These are phyloP conservation scores for Fusarium coicis DNA, from an alignment of 2,329 filamentous ascomycete species.

Conservation along the genomic window DNA sequence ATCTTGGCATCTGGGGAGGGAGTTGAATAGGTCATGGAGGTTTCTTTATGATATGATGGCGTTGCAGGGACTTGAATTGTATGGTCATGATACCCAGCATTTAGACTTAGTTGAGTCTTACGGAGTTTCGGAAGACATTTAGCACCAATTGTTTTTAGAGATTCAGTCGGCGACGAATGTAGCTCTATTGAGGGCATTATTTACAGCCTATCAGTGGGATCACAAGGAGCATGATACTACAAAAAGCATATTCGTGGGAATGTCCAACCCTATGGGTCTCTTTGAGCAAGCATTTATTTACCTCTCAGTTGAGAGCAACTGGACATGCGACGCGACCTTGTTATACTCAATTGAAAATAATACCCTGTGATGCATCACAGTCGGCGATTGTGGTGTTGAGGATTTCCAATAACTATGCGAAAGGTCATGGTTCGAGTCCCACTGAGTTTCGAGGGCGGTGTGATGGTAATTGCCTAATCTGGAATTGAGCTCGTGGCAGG, in stretches of 20 bases:
- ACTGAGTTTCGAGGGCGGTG: neutral
- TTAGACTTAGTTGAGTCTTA: neutral
- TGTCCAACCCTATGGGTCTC: neutral
- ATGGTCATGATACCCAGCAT: neutral
- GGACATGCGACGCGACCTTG: rapidly evolving
- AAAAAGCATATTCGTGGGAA: too few species aligned
- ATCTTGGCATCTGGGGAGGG: neutral
- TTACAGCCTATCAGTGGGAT: neutral
- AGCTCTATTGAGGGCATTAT: neutral
- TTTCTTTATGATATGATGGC: neutral
- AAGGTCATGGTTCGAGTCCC: neutral
- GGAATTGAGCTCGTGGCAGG: neutral
- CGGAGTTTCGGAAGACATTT: rapidly evolving
- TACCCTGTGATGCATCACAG: neutral
- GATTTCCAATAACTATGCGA: neutral
- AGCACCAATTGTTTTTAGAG: rapidly evolving
- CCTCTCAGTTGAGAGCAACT: neutral
- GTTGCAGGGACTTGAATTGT: neutral
- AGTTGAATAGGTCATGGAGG: neutral
- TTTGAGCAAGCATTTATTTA: neutral
- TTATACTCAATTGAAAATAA: neutral
- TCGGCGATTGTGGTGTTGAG: neutral
- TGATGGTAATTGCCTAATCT: neutral
- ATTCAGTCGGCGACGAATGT: rapidly evolving
- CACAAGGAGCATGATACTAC: neutral